phyloP scores from a whole-genome alignment of 331 rosid species.

The Prunus yedoensis region DNA sequence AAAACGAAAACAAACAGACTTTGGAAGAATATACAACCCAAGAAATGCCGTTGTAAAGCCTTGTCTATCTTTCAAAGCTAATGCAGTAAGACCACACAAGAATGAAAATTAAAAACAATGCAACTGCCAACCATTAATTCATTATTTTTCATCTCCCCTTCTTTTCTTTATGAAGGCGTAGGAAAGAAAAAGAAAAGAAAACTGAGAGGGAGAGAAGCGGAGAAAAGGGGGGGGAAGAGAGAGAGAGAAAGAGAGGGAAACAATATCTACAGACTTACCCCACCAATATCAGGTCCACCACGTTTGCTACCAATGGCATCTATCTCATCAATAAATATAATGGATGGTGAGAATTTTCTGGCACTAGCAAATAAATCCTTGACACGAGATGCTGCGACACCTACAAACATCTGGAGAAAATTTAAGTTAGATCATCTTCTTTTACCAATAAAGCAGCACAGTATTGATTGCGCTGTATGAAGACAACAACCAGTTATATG shows the following conservation, averaged over 20 bases:
- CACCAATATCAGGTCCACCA: conserved; percentile 96
- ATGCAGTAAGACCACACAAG: background rate
- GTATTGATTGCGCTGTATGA: background rate
- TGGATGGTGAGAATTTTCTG: conserved; percentile 83
- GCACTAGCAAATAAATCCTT: conserved; percentile 84
- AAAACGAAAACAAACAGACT: background rate
- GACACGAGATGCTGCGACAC: conserved; percentile 96
- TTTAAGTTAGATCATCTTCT: background rate
- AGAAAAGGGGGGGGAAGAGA: background rate
- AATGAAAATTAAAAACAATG: background rate
- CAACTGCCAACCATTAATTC: background rate
- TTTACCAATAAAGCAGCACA: background rate
- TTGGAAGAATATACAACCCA: background rate
- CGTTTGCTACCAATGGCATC: conserved; percentile 98
- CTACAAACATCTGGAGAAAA: conserved; percentile 79
- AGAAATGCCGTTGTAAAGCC: background rate
- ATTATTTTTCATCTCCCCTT: background rate
- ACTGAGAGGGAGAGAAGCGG: background rate
- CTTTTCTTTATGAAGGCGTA: background rate
- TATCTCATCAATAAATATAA: conserved; percentile 90
- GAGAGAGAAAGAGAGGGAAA: background rate
- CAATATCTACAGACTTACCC: conserved; percentile 52
- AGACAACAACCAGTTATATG: conserved; percentile 1
- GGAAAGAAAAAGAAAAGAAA: background rate
- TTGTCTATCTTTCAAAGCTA: background rate